Conservation (phyloP, 148 eudicot genomes). For the Arbutus unedo region DNA sequence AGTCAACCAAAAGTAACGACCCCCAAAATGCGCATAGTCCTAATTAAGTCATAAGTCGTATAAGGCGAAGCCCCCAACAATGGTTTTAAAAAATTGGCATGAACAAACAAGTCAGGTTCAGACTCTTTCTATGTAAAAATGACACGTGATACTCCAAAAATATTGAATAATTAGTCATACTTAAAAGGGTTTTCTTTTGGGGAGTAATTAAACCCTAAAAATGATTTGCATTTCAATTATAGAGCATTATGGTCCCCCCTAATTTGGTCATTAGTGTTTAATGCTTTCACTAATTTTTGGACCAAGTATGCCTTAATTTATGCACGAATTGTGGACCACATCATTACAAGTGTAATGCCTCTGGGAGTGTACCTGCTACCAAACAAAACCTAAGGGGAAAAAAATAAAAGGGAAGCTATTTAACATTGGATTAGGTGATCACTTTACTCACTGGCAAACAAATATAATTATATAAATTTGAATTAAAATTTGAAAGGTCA, state of each 20-base stretch:
- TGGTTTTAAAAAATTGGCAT: too few relatives aligned
- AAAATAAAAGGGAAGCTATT: neutral
- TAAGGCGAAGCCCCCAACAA: too few relatives aligned
- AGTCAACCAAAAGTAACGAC: too few relatives aligned
- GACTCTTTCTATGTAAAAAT: too few relatives aligned
- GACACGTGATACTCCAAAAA: too few relatives aligned
- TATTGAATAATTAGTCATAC: too few relatives aligned
- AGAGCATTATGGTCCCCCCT: conserved; percentile 33
- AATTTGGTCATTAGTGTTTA: conserved; percentile 19
- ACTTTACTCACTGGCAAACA: neutral
- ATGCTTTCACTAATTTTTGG: conserved; percentile 23
- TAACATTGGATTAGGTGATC: neutral
- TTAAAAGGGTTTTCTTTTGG: too few relatives aligned
- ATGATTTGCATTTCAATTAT: conserved; percentile 8
- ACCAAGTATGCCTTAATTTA: conserved; percentile 10
- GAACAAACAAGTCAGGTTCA: too few relatives aligned
- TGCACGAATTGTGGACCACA: conserved; percentile 24
- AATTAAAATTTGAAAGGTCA: neutral
- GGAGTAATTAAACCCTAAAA: too few relatives aligned
- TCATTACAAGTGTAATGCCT: conserved; percentile 23
- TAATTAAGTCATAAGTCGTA: too few relatives aligned
- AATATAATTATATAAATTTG: neutral
- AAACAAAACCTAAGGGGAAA: conserved; percentile 29
- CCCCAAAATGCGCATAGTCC: too few relatives aligned
- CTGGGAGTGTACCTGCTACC: conserved; percentile 29